A percentile compares a stretch with the other conserved stretches of the same genome.
These are phyloP conservation scores for Chlamydomonas urium DNA, from an alignment of 139 green algal genomes.

Conservation along the genomic window DNA sequence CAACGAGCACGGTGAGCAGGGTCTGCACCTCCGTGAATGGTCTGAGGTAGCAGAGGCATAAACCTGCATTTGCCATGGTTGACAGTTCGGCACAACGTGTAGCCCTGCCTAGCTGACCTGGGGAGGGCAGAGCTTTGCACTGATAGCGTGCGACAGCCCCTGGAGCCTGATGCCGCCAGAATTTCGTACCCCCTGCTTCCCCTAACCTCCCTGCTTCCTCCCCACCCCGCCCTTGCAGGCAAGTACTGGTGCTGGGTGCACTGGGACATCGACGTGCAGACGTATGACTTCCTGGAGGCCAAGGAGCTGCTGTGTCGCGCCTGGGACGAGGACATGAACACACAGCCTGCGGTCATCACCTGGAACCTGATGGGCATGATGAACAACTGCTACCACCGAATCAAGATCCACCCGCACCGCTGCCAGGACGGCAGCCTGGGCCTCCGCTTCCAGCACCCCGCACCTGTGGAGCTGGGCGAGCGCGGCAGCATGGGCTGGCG, in stretches of 20 bases:
- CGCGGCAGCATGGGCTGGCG: constrained; percentile 60
- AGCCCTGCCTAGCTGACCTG: too few relatives aligned
- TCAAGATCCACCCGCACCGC: constrained; percentile 47
- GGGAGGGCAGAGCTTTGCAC: too few relatives aligned
- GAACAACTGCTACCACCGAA: constrained; percentile 92
- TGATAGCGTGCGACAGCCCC: too few relatives aligned
- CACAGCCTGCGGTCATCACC: constrained; percentile 73
- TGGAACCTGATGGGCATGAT: constrained; percentile 99
- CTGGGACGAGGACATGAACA: constrained; percentile 82
- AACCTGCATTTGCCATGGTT: too few relatives aligned
- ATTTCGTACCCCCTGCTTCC: too few relatives aligned
- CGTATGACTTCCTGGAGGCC: constrained; percentile 56
- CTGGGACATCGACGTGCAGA: constrained; percentile 63
- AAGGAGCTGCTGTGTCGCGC: constrained; percentile 74
- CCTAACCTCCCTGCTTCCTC: too few relatives aligned
- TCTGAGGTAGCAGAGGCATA: too few relatives aligned
- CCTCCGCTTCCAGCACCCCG: constrained; percentile 82
- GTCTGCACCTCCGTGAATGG: too few relatives aligned
- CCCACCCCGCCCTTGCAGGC: too few relatives aligned
- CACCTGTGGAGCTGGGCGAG: constrained; percentile 53
- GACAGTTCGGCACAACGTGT: too few relatives aligned
- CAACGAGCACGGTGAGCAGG: constrained; percentile 40
- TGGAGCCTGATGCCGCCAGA: too few relatives aligned
- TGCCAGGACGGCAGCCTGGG: constrained; percentile 44
- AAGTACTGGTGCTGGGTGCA: constrained; percentile 88